Base-by-base conservation (phyloP, 805 yeast species). In the Ogataea wickerhamii region DNA sequence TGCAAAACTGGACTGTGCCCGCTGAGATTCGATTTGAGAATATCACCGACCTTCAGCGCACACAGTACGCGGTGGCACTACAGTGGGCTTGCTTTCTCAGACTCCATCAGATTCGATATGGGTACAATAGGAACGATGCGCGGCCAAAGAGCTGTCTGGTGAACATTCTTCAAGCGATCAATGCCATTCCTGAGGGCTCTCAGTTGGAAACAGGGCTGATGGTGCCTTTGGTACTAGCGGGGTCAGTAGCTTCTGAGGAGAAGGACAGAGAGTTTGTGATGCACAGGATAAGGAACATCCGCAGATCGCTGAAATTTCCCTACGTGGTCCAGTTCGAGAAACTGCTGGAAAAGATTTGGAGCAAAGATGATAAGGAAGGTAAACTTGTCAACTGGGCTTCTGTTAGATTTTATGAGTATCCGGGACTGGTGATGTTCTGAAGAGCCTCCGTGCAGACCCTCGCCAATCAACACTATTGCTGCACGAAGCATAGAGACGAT, bases 371-470 rank as follows among this genome's bases (percentile, higher is more conserved):
- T 16, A 28, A 34, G 7, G 61, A 54, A 34, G 53, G 47, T 3
- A 50, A 54, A 35, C 16, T 32, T 7, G 60, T 58, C 13, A 58
- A 58, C 31, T 58, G 63, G 63, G 64, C 62, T 13, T 51, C 55
- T 11, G 53, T 58, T 5, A 32, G 62, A 31, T 57, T 44, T 37
- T 56, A 44, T 36, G 52, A 55, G 34, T 58, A 45, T 34, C 59
- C 57, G 8, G 64, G 64, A 12, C 33, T 58, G 28, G 64, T 58
- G 8, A 55, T 57, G 60, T 57, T 59, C 40, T 58, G 43, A 47
- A 12, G 25, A n/a, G n/a, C n/a, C n/a, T n/a, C n/a, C n/a, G n/a
- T n/a, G n/a, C n/a, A n/a, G n/a, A n/a, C n/a, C n/a, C n/a, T n/a
- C n/a, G n/a, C n/a, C n/a, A n/a, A n/a, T n/a, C n/a, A n/a, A n/a